phyloP scores from a whole-genome alignment of 345 rosid genomes.

The Hibiscus trionum region DNA sequence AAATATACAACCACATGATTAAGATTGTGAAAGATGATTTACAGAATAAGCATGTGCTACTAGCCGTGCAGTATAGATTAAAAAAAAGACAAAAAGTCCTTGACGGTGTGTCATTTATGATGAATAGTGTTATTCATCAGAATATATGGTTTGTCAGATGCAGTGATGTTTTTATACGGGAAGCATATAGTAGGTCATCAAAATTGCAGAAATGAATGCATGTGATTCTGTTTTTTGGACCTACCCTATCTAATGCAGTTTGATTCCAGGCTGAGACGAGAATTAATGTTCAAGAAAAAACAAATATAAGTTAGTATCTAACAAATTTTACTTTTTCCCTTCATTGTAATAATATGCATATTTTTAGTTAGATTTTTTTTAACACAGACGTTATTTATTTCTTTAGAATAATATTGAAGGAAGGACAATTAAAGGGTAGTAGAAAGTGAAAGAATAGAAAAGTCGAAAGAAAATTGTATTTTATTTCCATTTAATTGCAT shows the following conservation, averaged over 20 bases:
- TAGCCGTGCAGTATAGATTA: constrained; percentile 17
- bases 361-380: no score
- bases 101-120: neutral
- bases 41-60: constrained; percentile 44
- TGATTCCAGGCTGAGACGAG: no score
- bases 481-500: no score
- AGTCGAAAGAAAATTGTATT: no score
- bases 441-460: no score
- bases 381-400: no score
- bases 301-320: no score
- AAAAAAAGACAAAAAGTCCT: neutral
- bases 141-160: neutral
- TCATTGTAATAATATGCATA: no score
- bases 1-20: constrained; percentile 29
- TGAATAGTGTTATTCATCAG: neutral
- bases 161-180: neutral
- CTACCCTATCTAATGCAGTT: neutral
- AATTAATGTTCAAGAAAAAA: no score
- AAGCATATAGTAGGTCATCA: neutral
- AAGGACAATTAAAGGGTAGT: no score
- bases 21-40: constrained; percentile 56
- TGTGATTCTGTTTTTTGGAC: neutral
- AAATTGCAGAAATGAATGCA: neutral
- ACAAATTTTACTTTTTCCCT: no score
- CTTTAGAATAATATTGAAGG: no score